Evolutionary conservation across 1,139 yeast species (phyloP).

Genomic region (Diutina catenulata): DNA sequence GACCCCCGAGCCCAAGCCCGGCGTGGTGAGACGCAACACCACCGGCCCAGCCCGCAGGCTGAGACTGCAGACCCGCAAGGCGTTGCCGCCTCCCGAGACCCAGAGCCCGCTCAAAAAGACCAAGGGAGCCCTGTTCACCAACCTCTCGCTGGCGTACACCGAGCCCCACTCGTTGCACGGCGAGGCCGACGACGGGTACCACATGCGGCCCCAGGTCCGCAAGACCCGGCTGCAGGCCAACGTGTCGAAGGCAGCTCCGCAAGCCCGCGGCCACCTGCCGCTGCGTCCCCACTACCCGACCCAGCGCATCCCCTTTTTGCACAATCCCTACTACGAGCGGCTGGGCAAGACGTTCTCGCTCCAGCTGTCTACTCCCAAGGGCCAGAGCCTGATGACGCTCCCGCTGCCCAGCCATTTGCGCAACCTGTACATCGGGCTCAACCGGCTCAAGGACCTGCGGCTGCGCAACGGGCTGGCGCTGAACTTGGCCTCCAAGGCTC

Average conservation of each 20-base stretch:
- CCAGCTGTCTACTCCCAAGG: neutral
- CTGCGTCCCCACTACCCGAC: neutral
- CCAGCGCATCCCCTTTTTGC: neutral
- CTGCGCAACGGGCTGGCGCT: neutral
- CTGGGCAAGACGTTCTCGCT: slow-evolving; percentile 1
- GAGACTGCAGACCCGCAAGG: neutral
- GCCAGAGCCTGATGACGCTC: slow-evolving; percentile 3
- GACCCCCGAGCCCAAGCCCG: no score
- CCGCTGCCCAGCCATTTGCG: neutral
- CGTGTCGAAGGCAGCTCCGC: no score
- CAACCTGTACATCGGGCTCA: slow-evolving; percentile 5
- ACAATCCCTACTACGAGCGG: slow-evolving; percentile 1
- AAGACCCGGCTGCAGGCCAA: no score
- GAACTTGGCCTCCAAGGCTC: neutral
- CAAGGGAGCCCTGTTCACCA: neutral
- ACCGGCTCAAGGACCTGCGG: neutral
- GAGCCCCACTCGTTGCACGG: neutral
- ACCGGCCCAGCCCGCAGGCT: no score
- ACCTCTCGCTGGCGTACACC: neutral
- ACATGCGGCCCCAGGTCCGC: no score
- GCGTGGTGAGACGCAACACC: slow-evolving; percentile 1
- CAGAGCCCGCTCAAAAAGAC: neutral
- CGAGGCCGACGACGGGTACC: slow-evolving; percentile 1
- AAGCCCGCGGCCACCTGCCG: no score
- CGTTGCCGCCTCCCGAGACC: neutral